A percentile compares a stretch with the other conserved stretches of the same genome.
phyloP scores from a whole-genome alignment of 2,329 filamentous ascomycete species.

The Akanthomyces lecanii region DNA sequence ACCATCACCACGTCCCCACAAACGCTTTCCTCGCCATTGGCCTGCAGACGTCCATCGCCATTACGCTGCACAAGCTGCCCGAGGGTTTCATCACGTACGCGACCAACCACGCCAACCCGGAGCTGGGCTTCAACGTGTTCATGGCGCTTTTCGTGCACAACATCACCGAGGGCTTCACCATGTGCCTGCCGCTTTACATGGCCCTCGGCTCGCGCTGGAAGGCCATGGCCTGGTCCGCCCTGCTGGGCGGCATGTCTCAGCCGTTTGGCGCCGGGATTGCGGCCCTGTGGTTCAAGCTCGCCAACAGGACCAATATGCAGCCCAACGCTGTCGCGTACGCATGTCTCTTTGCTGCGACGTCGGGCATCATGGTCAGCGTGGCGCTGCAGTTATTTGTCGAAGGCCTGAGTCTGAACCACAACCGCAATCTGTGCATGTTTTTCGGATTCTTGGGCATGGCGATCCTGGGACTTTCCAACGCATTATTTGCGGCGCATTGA shows the following conservation, averaged over 20 bases:
- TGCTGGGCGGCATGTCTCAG: constrained; percentile 83
- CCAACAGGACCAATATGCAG: constrained; percentile 45
- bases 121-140: constrained; percentile 86
- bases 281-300: constrained; percentile 77
- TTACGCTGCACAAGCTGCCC: constrained; percentile 92
- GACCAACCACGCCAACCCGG: constrained; percentile 91
- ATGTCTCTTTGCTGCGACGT: constrained; percentile 80
- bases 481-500: constrained; percentile 62
- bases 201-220: constrained; percentile 74
- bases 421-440: constrained; percentile 68
- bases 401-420: constrained; percentile 76
- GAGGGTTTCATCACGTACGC: constrained; percentile 88
- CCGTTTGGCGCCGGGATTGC: constrained; percentile 82
- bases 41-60: constrained; percentile 92
- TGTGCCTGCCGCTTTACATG: constrained; percentile 89
- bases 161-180: constrained; percentile 93
- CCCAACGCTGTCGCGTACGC: constrained; percentile 63
- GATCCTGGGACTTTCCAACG: constrained; percentile 78
- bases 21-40: constrained; percentile 93
- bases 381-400: constrained; percentile 86
- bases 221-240: constrained; percentile 78
- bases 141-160: constrained; percentile 97
- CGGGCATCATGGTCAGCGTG: constrained; percentile 94
- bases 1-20: constrained; percentile 92
- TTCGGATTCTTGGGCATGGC: constrained; percentile 87